phyloP scores from a whole-genome alignment of 345 rosid genomes.

The Bruguiera gymnorhiza region DNA sequence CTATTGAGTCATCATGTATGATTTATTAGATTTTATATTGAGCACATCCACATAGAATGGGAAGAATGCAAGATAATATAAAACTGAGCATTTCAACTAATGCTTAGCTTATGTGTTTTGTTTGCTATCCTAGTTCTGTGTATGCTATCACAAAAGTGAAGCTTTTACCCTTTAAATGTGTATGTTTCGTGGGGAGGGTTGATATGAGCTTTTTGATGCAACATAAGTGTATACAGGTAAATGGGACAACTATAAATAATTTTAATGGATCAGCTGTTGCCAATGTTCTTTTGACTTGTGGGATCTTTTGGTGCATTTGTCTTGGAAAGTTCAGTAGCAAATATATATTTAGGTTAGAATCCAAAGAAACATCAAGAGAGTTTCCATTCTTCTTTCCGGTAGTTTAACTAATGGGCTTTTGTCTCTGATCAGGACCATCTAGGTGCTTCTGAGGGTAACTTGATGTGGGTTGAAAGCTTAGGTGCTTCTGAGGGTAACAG shows the following conservation, averaged over 20 bases:
- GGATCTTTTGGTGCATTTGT: not conserved
- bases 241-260: not conserved
- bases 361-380: not conserved
- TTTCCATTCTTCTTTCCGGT: slow-evolving; percentile 10
- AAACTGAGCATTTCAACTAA: not conserved
- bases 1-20: not conserved
- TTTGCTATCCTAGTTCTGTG: too few species aligned
- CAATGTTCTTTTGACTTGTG: not conserved
- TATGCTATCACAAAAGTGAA: too few species aligned
- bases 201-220: too few species aligned
- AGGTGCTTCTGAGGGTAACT: slow-evolving; percentile 9
- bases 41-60: not conserved
- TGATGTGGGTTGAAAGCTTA: slow-evolving; percentile 20
- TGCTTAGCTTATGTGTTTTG: not conserved
- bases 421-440: slow-evolving; percentile 36
- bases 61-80: not conserved
- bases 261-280: not conserved
- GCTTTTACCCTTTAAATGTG: too few species aligned
- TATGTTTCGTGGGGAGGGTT: too few species aligned
- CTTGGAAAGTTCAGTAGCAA: slow-evolving; percentile 8
- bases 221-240: too few species aligned
- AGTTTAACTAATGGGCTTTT: slow-evolving; percentile 11
- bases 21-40: not conserved
- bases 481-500: slow-evolving; percentile 22
- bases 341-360: slow-evolving; percentile 1